Percentiles rank a stretch among this genome's conserved stretches.
phyloP scores from a whole-genome alignment of 768 basidiomycete species.

The Tylopilus subfusipes region DNA sequence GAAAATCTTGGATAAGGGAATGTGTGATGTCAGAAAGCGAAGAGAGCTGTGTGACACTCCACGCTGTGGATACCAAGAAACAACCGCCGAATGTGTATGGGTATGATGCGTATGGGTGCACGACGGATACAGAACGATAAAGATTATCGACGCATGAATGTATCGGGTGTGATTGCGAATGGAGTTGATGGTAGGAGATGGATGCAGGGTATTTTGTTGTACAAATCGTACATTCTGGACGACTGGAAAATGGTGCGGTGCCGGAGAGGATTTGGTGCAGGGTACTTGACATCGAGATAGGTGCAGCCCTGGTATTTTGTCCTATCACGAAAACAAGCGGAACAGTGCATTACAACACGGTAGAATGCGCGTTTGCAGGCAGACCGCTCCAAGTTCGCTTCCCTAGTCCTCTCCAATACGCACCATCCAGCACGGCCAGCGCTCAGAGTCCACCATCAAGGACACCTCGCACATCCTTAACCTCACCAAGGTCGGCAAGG shows the following conservation, averaged over 20 bases:
- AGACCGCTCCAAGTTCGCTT: constrained; percentile 13
- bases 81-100: constrained; percentile 16
- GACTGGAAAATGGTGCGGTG: constrained; percentile 4
- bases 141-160: constrained; percentile 28
- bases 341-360: constrained; percentile 30
- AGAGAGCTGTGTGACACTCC: constrained; percentile 14
- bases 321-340: constrained; percentile 27
- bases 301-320: constrained; percentile 29
- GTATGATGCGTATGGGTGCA: constrained; percentile 29
- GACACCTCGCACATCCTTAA: constrained; percentile 89
- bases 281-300: constrained; percentile 9
- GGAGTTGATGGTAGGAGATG: constrained; percentile 9
- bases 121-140: constrained; percentile 36
- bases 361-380: constrained; percentile 22
- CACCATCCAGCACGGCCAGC: constrained; percentile 18
- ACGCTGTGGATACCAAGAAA: constrained; percentile 15
- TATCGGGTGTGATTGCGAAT: constrained; percentile 24
- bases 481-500: constrained; percentile 78
- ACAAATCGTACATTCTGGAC: constrained; percentile 22
- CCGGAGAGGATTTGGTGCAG: not conserved
- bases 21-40: constrained; percentile 10
- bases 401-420: constrained; percentile 17
- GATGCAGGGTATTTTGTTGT: constrained; percentile 16
- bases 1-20: constrained; percentile 12
- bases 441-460: constrained; percentile 77